A percentile compares a stretch with the other conserved stretches of the same genome.
phyloP scores from a whole-genome alignment of 352 stramenopile species.

The Phytophthora niederhauseri region DNA sequence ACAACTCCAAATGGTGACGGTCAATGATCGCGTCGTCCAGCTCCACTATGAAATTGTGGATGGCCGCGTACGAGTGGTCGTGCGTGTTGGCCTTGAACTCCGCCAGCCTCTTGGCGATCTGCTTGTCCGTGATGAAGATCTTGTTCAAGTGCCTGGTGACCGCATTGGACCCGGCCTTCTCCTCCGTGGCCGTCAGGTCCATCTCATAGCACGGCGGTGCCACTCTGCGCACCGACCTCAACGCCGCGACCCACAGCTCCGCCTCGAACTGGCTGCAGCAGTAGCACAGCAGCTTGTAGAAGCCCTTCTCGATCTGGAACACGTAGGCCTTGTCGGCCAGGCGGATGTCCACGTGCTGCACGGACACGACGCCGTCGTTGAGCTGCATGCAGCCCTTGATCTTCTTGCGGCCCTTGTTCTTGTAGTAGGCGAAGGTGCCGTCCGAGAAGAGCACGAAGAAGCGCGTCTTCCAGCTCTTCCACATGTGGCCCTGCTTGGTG shows the following conservation, averaged over 20 bases:
- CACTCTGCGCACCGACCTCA: conserved; percentile 55
- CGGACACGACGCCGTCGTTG: conserved; percentile 83
- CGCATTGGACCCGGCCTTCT: conserved; percentile 55
- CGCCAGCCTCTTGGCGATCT: conserved; percentile 54
- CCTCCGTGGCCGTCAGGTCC: conserved; percentile 61
- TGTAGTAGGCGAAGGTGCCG: conserved; percentile 86
- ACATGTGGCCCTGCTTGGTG: conserved; percentile 84
- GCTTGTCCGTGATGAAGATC: conserved; percentile 75
- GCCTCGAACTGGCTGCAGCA: conserved; percentile 80
- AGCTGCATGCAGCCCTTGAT: conserved; percentile 86
- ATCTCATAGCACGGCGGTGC: conserved; percentile 65
- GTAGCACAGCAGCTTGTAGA: conserved; percentile 83
- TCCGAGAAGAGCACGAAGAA: conserved; percentile 89
- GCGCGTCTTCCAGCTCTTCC: conserved; percentile 88
- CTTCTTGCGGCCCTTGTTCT: conserved; percentile 71
- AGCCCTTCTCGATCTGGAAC: conserved; percentile 87
- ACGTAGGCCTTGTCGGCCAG: conserved; percentile 71
- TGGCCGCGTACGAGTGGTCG: conserved; percentile 52
- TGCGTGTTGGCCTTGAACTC: conserved; percentile 59
- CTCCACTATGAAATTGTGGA: conserved; percentile 66
- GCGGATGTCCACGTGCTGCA: conserved; percentile 82
- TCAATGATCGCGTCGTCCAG: conserved; percentile 79
- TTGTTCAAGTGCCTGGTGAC: conserved; percentile 79
- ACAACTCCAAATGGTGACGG: conserved; percentile 62
- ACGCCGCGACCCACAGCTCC: conserved; percentile 78